Evolutionary conservation across 2,329 filamentous ascomycete species (phyloP), one percentile per base, ranked within the genome.

Genomic region (Fusarium oligoseptatum): DNA sequence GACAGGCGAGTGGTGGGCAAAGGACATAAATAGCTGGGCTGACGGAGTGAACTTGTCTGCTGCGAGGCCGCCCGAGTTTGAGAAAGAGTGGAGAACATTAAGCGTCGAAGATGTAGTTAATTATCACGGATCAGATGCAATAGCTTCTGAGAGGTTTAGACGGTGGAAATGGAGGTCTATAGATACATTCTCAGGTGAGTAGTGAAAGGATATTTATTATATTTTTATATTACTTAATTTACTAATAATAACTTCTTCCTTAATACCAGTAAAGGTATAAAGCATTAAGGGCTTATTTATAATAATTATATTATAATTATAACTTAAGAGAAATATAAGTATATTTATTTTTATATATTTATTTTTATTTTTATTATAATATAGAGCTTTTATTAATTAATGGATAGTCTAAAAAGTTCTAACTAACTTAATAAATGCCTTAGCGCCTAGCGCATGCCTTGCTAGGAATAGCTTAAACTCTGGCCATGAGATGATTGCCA

Each of bases 1-100:
- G 6, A 67, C 65, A 15, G 65, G 65, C 24, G 65, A 67, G 60
- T 45, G 36, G 36, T 66, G 57, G 63, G 14, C 52, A 7, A 11
- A 41, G 36, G 36, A 60, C 17, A 29, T 29, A 20, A 11, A 27
- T 8, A 9, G 5, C 14, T 62, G 60, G 43, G 41, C 32, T 43
- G 60, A 62, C 8, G 43, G 43, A 2, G 60, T 37, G 20, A 20
- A 37, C 17, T 39, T 43, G 20, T 62, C 45, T 15, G 43, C 41
- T 22, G 20, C 60, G 15, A 62, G 41, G 60, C 60, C 60, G 9
- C 60, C 60, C 3, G 60, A 62, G 8, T 62, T 62, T 27, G 60
- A 62, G 41, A 62, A 48, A 8, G 39, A 29, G 12, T 62, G 60
- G 60, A 52, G 60, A 43, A 17, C 20, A 15, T 15, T 62, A 6